Base-by-base conservation (phyloP, 768 basidiomycete species). In the Leccinum uliginosum region DNA sequence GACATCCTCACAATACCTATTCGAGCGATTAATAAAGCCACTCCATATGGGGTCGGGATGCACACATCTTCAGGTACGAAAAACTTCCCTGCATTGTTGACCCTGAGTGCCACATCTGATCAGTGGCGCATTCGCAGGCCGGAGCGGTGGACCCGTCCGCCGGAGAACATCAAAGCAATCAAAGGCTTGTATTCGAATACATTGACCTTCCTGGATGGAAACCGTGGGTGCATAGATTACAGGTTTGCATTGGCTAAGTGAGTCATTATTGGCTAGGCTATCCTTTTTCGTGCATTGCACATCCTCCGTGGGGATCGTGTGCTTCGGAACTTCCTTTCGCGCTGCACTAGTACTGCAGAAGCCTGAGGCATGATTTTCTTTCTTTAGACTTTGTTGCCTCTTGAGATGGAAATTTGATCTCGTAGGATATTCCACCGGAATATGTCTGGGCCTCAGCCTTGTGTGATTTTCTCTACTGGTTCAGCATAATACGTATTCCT, bases 11-110 rank as follows among this genome's bases (percentile, higher is more conserved):
- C 79, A 2, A 75, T 89, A 50, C 82, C 83, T 7, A 81, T 85
- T 49, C 76, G 79, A 60, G 79, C 82, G 1, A 76, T 86, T 65
- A 87, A 91, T 69, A 78, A 79, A 63, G 74, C 59, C 55, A 55
- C 51, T 72, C 71, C 30, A 71, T 85, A 19, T 91, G 86, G 83
- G 88, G 89, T 14, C 74, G 74, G 26, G 85, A 91, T 65, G 85
- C 85, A n/a, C 65, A 74, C 43, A 73, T 71, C 59, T 89, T 89
- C 74, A 75, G 80, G 73, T 80, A 72, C 51, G 77, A 67, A 59
- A 54, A 59, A 54, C 52, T 57, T 54, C 61, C 67, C 66, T 65
- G 54, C 38, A 29, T 52, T 43, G 59, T 62, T 49, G 58, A 59
- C 65, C 61, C 63, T 65, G 66, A 61, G 30, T 43, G 51, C 58